Conservation (phyloP, 2,329 filamentous ascomycete species). For the Aspergillus uvarum region DNA sequence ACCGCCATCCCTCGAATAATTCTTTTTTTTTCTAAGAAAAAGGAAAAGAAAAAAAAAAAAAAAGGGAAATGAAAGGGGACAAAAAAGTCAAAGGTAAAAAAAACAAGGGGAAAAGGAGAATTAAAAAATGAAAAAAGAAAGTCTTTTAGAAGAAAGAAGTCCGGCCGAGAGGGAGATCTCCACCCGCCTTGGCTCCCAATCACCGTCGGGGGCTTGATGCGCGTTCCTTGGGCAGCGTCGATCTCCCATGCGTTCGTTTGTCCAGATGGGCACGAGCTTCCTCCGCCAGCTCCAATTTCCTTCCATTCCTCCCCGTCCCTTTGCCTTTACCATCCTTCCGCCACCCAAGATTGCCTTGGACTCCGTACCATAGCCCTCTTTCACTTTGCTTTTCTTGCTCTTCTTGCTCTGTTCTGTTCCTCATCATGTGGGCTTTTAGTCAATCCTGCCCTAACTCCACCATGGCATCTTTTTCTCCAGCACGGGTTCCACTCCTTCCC, state of each 20-base stretch:
- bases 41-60: too few species aligned
- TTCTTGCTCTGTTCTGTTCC: neutral
- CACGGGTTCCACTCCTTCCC: constrained; percentile 1
- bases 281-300: neutral
- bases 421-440: neutral
- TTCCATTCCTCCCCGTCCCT: neutral
- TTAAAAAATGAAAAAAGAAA: neutral
- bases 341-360: neutral
- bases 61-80: neutral
- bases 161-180: constrained; percentile 3
- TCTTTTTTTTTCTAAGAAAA: too few species aligned
- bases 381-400: neutral
- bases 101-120: neutral
- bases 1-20: neutral
- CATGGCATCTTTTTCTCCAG: constrained; percentile 3
- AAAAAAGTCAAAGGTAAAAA: neutral
- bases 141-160: constrained; percentile 9
- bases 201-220: neutral
- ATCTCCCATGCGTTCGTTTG: constrained; percentile 18
- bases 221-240: constrained; percentile 20
- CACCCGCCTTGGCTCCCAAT: constrained; percentile 4
- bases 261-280: constrained; percentile 19
- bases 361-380: neutral
- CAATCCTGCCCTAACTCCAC: neutral
- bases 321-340: neutral